Evolutionary conservation across 768 basidiomycete species (phyloP).

Genomic region (Amylocystis lapponica): DNA sequence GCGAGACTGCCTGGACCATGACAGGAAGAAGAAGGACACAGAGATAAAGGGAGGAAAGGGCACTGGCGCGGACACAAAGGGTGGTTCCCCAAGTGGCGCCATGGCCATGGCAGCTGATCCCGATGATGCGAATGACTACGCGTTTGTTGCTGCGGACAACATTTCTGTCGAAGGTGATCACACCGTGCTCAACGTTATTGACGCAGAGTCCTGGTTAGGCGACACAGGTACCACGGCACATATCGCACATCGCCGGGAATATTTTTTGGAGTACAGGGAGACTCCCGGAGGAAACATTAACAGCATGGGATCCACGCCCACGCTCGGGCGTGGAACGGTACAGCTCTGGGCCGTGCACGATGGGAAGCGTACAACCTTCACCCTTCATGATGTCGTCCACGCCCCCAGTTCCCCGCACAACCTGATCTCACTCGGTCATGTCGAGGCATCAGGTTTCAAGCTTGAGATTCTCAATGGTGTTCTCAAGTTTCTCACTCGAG

Average conservation of each 20-base stretch:
- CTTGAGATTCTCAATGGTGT: conserved; percentile 1
- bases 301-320: conserved; percentile 9
- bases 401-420: conserved; percentile 10
- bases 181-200: not conserved
- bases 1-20: conserved; percentile 8
- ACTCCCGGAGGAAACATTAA: conserved; percentile 4
- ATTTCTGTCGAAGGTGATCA: not conserved
- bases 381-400: conserved; percentile 9
- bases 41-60: not conserved
- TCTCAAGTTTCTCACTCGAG: not conserved
- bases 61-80: conserved; percentile 1
- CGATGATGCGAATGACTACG: not conserved
- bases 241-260: not conserved
- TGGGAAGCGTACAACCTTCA: not conserved
- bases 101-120: not conserved
- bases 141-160: conserved; percentile 1
- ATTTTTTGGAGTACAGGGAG: conserved; percentile 4
- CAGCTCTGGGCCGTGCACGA: not conserved
- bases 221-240: conserved; percentile 8
- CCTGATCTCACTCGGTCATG: conserved; percentile 9
- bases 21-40: not conserved
- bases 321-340: conserved; percentile 10
- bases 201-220: conserved; percentile 8
- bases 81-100: too few species aligned
- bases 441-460: conserved; percentile 5